These are phyloP conservation scores for Gnomoniopsis smithogilvyi DNA, from an alignment of 2,329 filamentous ascomycete genomes.

Conservation along the genomic window DNA sequence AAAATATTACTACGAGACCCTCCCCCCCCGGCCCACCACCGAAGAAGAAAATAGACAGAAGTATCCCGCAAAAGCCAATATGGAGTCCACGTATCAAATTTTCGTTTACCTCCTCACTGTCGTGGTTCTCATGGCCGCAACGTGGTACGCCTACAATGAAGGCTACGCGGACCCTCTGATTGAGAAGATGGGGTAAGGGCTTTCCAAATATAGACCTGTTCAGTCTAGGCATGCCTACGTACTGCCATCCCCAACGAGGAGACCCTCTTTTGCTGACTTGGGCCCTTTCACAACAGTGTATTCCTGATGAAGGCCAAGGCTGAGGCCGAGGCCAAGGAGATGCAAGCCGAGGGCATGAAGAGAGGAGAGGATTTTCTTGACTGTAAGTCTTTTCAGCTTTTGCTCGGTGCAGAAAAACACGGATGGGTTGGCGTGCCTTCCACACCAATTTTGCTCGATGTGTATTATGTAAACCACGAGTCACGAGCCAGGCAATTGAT, in stretches of 20 bases:
- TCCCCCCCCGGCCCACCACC: not conserved
- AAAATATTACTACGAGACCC: no score
- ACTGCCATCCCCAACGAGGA: not conserved
- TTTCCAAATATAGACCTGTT: not conserved
- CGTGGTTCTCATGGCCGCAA: slow-evolving; percentile 27
- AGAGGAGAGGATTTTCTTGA: slow-evolving; percentile 36
- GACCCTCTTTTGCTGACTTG: not conserved
- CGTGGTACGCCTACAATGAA: slow-evolving; percentile 34
- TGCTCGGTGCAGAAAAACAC: no score
- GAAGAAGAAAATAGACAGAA: not conserved
- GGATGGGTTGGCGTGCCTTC: no score
- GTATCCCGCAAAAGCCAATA: not conserved
- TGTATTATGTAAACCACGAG: no score
- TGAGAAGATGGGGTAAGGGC: slow-evolving; percentile 30
- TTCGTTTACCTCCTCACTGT: slow-evolving; percentile 26
- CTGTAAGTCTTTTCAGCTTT: slow-evolving; percentile 25
- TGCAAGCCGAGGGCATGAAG: slow-evolving; percentile 35
- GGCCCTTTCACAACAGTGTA: slow-evolving; percentile 18
- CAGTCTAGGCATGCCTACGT: not conserved
- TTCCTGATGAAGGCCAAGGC: slow-evolving; percentile 38
- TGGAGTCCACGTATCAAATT: slow-evolving; percentile 19
- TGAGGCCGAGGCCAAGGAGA: slow-evolving; percentile 36
- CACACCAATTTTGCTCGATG: no score
- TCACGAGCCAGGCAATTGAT: not conserved
- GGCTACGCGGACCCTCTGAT: slow-evolving; percentile 36